Evolutionary conservation across 2,329 filamentous ascomycete genomes (phyloP).

Genomic region (Fusarium sacchari): DNA sequence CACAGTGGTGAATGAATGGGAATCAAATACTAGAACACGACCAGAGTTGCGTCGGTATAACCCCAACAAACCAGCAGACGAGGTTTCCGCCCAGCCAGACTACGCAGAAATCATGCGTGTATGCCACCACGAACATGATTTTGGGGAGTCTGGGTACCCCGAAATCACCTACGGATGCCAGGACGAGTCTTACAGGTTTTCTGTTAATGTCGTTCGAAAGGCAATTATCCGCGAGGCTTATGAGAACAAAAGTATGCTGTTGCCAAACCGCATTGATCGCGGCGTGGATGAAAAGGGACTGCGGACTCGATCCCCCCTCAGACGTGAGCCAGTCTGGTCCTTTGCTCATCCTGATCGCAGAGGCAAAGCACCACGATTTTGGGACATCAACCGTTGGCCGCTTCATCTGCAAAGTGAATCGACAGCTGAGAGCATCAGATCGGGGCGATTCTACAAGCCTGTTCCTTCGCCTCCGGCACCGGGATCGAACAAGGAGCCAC

Average conservation of each 20-base stretch:
- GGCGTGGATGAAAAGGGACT: conserved; percentile 23
- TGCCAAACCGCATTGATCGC: conserved; percentile 49
- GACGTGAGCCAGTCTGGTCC: conserved; percentile 47
- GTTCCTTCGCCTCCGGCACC: neutral
- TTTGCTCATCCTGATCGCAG: conserved; percentile 44
- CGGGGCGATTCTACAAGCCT: neutral
- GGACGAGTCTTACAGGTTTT: conserved; percentile 26
- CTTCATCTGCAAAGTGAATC: conserved; percentile 52
- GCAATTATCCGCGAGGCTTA: conserved; percentile 57
- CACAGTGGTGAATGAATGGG: conserved; percentile 22
- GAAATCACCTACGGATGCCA: conserved; percentile 13
- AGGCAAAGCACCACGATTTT: conserved; percentile 48
- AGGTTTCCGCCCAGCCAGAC: conserved; percentile 11
- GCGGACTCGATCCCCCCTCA: conserved; percentile 21
- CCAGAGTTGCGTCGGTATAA: conserved; percentile 34
- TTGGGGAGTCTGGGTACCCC: conserved; percentile 1
- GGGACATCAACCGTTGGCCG: conserved; percentile 61
- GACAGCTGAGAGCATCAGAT: conserved; percentile 4
- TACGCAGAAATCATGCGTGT: conserved; percentile 47
- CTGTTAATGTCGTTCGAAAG: conserved; percentile 46
- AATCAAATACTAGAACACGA: conserved; percentile 19
- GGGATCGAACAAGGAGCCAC: neutral
- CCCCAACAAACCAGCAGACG: neutral
- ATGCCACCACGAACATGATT: conserved; percentile 44
- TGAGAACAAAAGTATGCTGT: conserved; percentile 55